Evolutionary conservation across 2,329 filamentous ascomycete genomes (phyloP).

Genomic region (Xylaria sp.): DNA sequence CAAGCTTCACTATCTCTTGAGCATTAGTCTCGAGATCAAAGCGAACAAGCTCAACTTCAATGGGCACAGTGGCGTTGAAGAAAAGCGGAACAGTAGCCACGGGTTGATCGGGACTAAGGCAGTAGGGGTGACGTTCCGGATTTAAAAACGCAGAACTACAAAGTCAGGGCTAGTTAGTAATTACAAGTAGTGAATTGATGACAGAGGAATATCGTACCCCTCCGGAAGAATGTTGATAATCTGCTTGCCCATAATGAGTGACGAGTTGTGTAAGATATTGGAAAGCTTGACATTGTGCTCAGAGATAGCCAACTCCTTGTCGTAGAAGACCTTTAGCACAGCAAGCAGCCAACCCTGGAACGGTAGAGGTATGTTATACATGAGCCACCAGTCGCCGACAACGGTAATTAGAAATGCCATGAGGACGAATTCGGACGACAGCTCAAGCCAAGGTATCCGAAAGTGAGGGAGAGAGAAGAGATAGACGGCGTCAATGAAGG

Average conservation of each 20-base stretch:
- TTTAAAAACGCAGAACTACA: conserved; percentile 83
- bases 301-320: conserved; percentile 91
- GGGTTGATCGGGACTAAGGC: conserved; percentile 69
- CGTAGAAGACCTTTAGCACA: conserved; percentile 82
- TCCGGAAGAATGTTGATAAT: conserved; percentile 98
- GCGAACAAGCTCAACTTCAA: conserved; percentile 86
- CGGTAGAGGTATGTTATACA: conserved; percentile 31
- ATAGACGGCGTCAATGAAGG: conserved; percentile 82
- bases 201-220: conserved; percentile 59
- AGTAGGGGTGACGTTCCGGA: conserved; percentile 79
- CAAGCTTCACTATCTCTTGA: conserved; percentile 80
- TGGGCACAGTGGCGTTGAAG: conserved; percentile 91
- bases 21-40: conserved; percentile 81
- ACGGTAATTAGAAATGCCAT: conserved; percentile 75
- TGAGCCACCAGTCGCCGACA: conserved; percentile 75
- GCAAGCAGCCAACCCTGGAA: conserved; percentile 77
- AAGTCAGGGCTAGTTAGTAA: conserved; percentile 37
- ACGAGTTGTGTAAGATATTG: conserved; percentile 87
- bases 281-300: conserved; percentile 90
- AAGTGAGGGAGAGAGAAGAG: conserved; percentile 86
- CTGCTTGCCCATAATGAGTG: conserved; percentile 92
- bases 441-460: conserved; percentile 95
- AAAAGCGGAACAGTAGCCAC: conserved; percentile 77
- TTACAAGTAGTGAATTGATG: not conserved
- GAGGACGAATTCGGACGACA: conserved; percentile 76